Conservation (phyloP, 768 basidiomycete species). For the Kwoniella mangroviensis region DNA sequence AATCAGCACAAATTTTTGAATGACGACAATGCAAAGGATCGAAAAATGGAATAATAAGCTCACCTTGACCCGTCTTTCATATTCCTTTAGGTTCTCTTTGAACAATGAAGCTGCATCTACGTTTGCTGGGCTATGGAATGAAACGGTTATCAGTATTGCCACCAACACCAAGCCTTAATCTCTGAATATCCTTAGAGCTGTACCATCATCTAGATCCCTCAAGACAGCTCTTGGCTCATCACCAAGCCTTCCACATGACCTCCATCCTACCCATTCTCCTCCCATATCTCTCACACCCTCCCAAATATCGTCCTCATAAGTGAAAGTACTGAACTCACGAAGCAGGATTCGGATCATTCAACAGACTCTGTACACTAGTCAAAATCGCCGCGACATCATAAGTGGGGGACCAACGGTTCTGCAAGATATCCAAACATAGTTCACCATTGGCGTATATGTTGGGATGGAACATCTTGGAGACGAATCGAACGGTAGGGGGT, state of each 20-base stretch:
- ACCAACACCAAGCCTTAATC: not conserved
- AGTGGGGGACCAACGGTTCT: slow-evolving; percentile 98
- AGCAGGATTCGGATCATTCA: slow-evolving; percentile 98
- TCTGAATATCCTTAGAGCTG: no score
- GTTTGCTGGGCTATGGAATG: slow-evolving; percentile 78
- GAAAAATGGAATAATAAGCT: slow-evolving; percentile 24
- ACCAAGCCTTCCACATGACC: no score
- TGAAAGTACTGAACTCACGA: slow-evolving; percentile 58
- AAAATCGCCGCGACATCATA: slow-evolving; percentile 99
- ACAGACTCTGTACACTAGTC: slow-evolving; percentile 90
- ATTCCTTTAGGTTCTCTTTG: slow-evolving; percentile 98
- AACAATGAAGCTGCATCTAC: slow-evolving; percentile 97
- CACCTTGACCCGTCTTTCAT: slow-evolving; percentile 82
- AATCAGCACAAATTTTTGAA: not conserved
- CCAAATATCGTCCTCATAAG: not conserved
- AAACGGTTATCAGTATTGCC: no score
- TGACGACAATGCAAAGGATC: not conserved
- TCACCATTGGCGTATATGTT: slow-evolving; percentile 99
- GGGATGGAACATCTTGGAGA: slow-evolving; percentile 96
- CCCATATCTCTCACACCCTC: slow-evolving; percentile 1
- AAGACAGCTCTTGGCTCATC: no score
- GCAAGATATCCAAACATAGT: slow-evolving; percentile 95
- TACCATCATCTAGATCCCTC: no score
- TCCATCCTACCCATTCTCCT: not conserved
- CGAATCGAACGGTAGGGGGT: slow-evolving; percentile 94